phyloP scores from a whole-genome alignment of 2,329 filamentous ascomycete genomes.

The Apiospora malaysiana region DNA sequence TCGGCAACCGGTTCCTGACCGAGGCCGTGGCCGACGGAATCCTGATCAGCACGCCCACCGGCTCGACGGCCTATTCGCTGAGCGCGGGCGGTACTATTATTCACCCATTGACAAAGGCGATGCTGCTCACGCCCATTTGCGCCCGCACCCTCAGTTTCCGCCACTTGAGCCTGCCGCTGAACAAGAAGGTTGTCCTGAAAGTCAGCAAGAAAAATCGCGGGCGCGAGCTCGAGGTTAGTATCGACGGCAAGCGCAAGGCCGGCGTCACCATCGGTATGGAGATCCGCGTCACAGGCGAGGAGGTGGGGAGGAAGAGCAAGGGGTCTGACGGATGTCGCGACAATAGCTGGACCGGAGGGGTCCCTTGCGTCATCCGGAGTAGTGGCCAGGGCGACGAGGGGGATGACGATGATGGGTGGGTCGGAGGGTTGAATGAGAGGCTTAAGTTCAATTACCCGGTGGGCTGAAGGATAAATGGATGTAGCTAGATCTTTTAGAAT shows the following conservation, averaged over 20 bases:
- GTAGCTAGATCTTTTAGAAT: no score
- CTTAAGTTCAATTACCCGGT: constrained; percentile 99
- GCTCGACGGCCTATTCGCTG: constrained; percentile 94
- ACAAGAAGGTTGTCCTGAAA: constrained; percentile 81
- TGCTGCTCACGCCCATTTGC: constrained; percentile 93
- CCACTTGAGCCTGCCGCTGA: constrained; percentile 85
- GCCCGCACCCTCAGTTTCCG: constrained; percentile 91
- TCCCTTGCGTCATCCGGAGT: constrained; percentile 85
- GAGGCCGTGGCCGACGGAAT: constrained; percentile 96
- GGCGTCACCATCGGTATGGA: constrained; percentile 79
- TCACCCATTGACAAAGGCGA: constrained; percentile 86
- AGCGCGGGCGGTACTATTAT: constrained; percentile 92
- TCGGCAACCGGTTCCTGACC: constrained; percentile 88
- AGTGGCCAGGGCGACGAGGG: constrained; percentile 49
- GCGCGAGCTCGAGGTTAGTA: constrained; percentile 77
- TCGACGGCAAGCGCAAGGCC: constrained; percentile 74
- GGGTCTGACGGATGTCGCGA: constrained; percentile 24
- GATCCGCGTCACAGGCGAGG: constrained; percentile 86
- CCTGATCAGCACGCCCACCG: constrained; percentile 90
- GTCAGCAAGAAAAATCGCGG: constrained; percentile 82
- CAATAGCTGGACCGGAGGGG: constrained; percentile 60
- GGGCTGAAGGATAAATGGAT: constrained; percentile 50
- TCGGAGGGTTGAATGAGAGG: constrained; percentile 89
- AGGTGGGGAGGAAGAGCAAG: constrained; percentile 59
- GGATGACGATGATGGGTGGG: constrained; percentile 89